phyloP scores from a whole-genome alignment of 805 yeast species.

The Kuraishia molischiana region DNA sequence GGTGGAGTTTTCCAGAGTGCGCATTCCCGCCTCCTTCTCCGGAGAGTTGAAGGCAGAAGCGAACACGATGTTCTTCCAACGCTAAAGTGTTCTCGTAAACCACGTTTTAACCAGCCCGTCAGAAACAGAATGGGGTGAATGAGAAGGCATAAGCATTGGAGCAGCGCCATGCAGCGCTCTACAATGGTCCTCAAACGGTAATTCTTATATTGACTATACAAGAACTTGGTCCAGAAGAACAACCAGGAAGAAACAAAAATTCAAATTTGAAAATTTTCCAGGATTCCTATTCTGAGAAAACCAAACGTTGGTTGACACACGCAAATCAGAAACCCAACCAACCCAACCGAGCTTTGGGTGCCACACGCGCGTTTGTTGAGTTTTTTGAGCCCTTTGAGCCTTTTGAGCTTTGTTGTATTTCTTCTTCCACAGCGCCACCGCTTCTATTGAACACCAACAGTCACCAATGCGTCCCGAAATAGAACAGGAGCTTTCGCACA shows the following conservation, averaged over 20 bases:
- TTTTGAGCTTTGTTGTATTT: neutral
- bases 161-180: too few relatives aligned
- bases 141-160: constrained; percentile 5
- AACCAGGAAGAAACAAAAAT: neutral
- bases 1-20: constrained; percentile 5
- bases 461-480: constrained; percentile 83
- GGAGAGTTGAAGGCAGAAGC: too few relatives aligned
- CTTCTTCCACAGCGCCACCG: neutral
- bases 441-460: too few relatives aligned
- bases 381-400: neutral
- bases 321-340: too few relatives aligned
- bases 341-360: constrained; percentile 1
- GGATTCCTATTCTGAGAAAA: too few relatives aligned
- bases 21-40: too few relatives aligned
- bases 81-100: constrained; percentile 4
- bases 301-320: too few relatives aligned
- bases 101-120: neutral
- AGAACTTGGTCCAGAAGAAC: neutral
- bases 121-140: constrained; percentile 1
- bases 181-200: too few relatives aligned
- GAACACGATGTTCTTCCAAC: constrained; percentile 4
- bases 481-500: constrained; percentile 95
- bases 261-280: too few relatives aligned
- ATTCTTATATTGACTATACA: neutral
- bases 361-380: too few relatives aligned